A percentile compares a stretch with the other conserved stretches of the same genome.
These are phyloP conservation scores for Eragrostis tef DNA, from an alignment of 202 grass and related monocot genomes.

Conservation along the genomic window DNA sequence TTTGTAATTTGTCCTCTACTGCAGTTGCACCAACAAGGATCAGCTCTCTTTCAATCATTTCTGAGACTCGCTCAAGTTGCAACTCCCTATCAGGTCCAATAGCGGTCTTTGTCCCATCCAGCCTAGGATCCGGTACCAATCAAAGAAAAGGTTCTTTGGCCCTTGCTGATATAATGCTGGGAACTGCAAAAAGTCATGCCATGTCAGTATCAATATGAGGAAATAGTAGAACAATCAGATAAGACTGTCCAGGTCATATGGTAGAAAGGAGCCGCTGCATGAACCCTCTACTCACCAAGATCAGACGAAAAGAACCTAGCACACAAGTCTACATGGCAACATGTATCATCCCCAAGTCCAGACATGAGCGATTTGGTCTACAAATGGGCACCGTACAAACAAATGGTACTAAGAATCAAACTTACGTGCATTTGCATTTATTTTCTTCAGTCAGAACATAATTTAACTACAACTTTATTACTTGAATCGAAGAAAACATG, in stretches of 20 bases:
- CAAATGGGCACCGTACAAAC: background rate
- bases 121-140: slow-evolving; percentile 93
- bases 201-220: slow-evolving; percentile 37
- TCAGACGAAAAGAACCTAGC: slow-evolving; percentile 19
- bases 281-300: background rate
- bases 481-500: background rate
- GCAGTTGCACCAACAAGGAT: slow-evolving; percentile 96
- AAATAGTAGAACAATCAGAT: slow-evolving; percentile 14
- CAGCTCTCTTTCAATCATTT: slow-evolving; percentile 90
- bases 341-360: background rate
- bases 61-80: slow-evolving; percentile 78
- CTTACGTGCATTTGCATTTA: slow-evolving; percentile 11
- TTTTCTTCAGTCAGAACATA: slow-evolving; percentile 31
- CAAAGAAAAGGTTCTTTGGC: slow-evolving; percentile 96
- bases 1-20: slow-evolving; percentile 97
- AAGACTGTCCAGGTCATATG: background rate
- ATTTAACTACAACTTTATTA: slow-evolving; percentile 17
- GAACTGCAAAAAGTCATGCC: slow-evolving; percentile 65
- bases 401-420: slow-evolving; percentile 17
- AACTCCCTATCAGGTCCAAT: slow-evolving; percentile 90
- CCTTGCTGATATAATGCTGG: slow-evolving; percentile 99
- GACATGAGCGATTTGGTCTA: slow-evolving; percentile 5
- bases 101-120: slow-evolving; percentile 93
- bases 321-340: slow-evolving; percentile 39
- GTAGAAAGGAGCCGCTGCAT: background rate